These are phyloP conservation scores for Rhodocollybia butyracea DNA, from an alignment of 768 basidiomycete genomes.

Conservation along the genomic window DNA sequence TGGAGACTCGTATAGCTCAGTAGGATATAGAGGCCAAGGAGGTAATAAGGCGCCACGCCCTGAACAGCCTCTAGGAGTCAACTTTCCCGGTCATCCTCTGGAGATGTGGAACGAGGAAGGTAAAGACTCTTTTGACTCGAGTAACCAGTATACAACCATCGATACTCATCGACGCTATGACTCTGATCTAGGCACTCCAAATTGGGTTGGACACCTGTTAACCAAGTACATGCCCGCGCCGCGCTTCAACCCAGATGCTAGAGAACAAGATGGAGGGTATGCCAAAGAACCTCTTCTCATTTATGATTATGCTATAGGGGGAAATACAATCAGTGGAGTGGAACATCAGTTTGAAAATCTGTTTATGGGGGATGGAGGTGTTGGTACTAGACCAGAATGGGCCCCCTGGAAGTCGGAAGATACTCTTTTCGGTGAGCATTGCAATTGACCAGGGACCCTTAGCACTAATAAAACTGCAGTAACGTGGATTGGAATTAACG, in stretches of 20 bases:
- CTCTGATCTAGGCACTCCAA: constrained; percentile 28
- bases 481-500: constrained; percentile 69
- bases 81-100: constrained; percentile 43
- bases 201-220: constrained; percentile 64
- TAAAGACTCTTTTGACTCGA: background rate
- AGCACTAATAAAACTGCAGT: constrained; percentile 28
- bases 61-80: constrained; percentile 43
- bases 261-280: constrained; percentile 29
- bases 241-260: constrained; percentile 24
- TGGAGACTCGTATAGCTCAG: constrained; percentile 59
- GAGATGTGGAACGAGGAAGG: constrained; percentile 37
- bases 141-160: background rate
- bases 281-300: constrained; percentile 39
- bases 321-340: constrained; percentile 42
- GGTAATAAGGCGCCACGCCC: constrained; percentile 29
- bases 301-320: constrained; percentile 57
- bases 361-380: constrained; percentile 31
- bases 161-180: background rate
- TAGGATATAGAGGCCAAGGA: constrained; percentile 23
- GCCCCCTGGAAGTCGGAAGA: constrained; percentile 38
- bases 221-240: constrained; percentile 38
- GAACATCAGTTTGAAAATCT: constrained; percentile 32
- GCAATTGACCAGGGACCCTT: background rate
- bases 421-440: constrained; percentile 44
- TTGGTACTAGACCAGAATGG: constrained; percentile 33